phyloP scores from a whole-genome alignment of 2,329 filamentous ascomycete genomes.

The Knufia fluminis region DNA sequence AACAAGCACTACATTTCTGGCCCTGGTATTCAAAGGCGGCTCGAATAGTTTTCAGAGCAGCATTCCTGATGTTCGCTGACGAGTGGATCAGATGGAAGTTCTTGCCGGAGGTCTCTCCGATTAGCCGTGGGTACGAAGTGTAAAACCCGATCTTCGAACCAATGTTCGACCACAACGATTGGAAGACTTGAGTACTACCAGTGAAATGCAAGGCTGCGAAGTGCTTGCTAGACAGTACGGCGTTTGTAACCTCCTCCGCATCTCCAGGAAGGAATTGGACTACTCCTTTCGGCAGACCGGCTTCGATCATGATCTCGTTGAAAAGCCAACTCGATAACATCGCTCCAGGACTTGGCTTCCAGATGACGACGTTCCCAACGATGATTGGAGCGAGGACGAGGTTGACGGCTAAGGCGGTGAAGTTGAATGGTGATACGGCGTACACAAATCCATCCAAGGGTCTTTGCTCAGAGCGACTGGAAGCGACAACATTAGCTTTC shows the following conservation, averaged over 20 bases:
- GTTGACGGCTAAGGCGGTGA: slow-evolving; percentile 34
- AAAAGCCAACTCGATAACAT: slow-evolving; percentile 31
- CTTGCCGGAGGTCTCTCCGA: slow-evolving; percentile 46
- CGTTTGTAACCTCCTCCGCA: slow-evolving; percentile 29
- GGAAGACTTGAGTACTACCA: slow-evolving; percentile 34
- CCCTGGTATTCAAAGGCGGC: slow-evolving; percentile 45
- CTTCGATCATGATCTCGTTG: slow-evolving; percentile 34
- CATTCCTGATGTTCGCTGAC: slow-evolving; percentile 40
- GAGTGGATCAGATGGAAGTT: slow-evolving; percentile 45
- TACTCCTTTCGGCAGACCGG: slow-evolving; percentile 32
- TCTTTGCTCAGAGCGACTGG: slow-evolving; percentile 28
- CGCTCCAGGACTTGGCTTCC: slow-evolving; percentile 32
- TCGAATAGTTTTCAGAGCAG: slow-evolving; percentile 39
- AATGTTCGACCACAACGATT: slow-evolving; percentile 26
- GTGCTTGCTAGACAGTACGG: slow-evolving; percentile 29
- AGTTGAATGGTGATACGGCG: slow-evolving; percentile 36
- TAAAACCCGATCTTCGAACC: slow-evolving; percentile 26
- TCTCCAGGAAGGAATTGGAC: slow-evolving; percentile 35
- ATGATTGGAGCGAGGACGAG: slow-evolving; percentile 30
- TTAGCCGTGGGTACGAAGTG: slow-evolving; percentile 35
- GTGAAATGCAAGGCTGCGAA: slow-evolving; percentile 32
- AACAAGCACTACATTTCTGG: slow-evolving; percentile 45
- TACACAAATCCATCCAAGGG: slow-evolving; percentile 38
- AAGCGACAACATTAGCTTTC: background rate
- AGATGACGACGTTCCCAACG: slow-evolving; percentile 35